Evolutionary conservation across 768 basidiomycete genomes (phyloP).

Genomic region (Leccinum arenicola): DNA sequence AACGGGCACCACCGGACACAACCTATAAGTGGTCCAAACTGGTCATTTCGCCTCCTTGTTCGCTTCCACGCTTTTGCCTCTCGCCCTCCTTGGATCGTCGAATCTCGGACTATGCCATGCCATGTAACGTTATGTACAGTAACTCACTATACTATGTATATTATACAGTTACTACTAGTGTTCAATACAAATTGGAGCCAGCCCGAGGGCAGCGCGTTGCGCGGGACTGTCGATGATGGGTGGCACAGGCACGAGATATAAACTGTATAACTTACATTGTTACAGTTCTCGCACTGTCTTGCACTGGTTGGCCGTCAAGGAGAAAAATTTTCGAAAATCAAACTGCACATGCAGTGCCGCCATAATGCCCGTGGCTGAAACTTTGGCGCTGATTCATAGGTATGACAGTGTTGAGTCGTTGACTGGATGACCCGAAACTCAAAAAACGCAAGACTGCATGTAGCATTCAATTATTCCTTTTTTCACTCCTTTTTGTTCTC

Average conservation of each 20-base stretch:
- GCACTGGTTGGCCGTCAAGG: background rate
- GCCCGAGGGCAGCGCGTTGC: background rate
- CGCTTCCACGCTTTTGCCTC: background rate
- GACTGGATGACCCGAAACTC: background rate
- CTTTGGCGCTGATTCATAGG: background rate
- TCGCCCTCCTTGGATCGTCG: background rate
- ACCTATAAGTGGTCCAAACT: too few relatives aligned
- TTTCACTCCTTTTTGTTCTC: background rate
- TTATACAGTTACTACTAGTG: background rate
- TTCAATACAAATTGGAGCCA: background rate
- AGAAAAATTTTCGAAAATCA: background rate
- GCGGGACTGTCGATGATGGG: background rate
- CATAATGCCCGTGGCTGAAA: background rate
- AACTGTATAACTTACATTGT: background rate
- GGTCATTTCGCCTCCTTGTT: background rate
- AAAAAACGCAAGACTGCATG: background rate
- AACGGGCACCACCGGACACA: background rate
- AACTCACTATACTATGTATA: background rate
- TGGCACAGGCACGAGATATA: background rate
- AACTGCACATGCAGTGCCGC: background rate
- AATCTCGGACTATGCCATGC: background rate
- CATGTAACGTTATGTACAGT: background rate
- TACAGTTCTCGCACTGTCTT: background rate
- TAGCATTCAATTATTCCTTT: background rate
- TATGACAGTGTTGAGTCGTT: background rate